Evolutionary conservation across 2,329 filamentous ascomycete species (phyloP).

Genomic region (Fusarium sp.): DNA sequence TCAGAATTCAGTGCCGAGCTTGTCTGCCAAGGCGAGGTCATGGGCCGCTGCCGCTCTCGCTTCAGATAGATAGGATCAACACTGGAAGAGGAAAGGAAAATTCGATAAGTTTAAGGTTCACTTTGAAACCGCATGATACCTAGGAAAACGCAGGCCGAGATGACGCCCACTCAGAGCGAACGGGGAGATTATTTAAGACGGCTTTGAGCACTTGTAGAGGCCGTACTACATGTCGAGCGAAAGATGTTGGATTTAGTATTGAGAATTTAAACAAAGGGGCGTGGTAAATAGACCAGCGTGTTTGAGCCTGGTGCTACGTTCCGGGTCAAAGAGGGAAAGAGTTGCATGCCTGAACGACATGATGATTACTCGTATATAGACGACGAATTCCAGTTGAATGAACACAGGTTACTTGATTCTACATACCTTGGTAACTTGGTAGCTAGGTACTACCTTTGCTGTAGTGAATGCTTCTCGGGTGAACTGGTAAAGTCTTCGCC

Average conservation of each 20-base stretch:
- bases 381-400: constrained; percentile 34
- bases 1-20: constrained; percentile 98
- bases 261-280: constrained; percentile 29
- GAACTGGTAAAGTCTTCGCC: background rate
- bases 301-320: constrained; percentile 34
- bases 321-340: constrained; percentile 31
- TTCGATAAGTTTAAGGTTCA: constrained; percentile 44
- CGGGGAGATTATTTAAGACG: constrained; percentile 21
- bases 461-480: background rate
- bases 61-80: constrained; percentile 69
- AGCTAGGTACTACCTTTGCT: background rate
- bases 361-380: constrained; percentile 42
- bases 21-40: constrained; percentile 99
- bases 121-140: constrained; percentile 46
- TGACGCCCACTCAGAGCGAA: constrained; percentile 19
- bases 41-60: constrained; percentile 93
- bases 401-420: background rate
- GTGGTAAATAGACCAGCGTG: constrained; percentile 32
- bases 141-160: constrained; percentile 37
- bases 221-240: constrained; percentile 34
- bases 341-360: constrained; percentile 41
- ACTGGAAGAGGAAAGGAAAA: constrained; percentile 31
- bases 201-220: constrained; percentile 26
- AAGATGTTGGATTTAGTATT: constrained; percentile 42
- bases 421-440: background rate